Conservation (phyloP, 805 yeast genomes). For the Sugiyamaella boreocaroliniensis region DNA sequence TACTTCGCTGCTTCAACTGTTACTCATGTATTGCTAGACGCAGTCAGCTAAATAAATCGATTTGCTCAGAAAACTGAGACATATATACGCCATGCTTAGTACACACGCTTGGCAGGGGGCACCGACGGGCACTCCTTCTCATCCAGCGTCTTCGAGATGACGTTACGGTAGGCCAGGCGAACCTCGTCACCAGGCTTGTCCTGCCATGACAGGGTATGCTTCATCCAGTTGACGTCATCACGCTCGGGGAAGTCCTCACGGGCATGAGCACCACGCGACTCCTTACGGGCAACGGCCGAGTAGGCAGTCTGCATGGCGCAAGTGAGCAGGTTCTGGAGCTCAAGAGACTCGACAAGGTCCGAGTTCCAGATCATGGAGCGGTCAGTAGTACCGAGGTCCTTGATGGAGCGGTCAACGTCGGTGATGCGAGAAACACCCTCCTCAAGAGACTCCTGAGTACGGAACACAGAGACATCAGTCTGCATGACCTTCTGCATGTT, state of each 20-base stretch:
- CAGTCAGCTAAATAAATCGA: not conserved
- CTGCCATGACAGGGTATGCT: conserved; percentile 95
- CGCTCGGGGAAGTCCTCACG: conserved; percentile 96
- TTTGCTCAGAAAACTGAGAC: not conserved
- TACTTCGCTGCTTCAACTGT: not conserved
- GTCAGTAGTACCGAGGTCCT: conserved; percentile 79
- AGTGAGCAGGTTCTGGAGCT: conserved; percentile 90
- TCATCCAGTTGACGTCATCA: conserved; percentile 97
- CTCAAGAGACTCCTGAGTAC: conserved; percentile 86
- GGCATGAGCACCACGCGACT: conserved; percentile 99
- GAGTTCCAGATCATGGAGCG: conserved; percentile 99
- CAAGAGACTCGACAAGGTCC: conserved; percentile 92
- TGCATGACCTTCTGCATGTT: conserved; percentile 97
- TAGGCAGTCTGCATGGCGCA: conserved; percentile 95
- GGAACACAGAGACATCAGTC: conserved; percentile 92
- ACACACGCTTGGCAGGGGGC: conserved; percentile 95
- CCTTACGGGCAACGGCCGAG: conserved; percentile 91
- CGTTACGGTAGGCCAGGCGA: conserved; percentile 76
- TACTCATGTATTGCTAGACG: not conserved
- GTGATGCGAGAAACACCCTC: conserved; percentile 79
- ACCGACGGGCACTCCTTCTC: conserved; percentile 89
- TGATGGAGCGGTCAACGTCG: conserved; percentile 66
- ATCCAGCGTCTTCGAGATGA: conserved; percentile 77
- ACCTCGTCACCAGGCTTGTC: conserved; percentile 60
- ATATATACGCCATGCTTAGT: conserved; percentile 37